These are phyloP conservation scores for Solanum hybrid DNA, from an alignment of 305 asterid species.

Conservation along the genomic window DNA sequence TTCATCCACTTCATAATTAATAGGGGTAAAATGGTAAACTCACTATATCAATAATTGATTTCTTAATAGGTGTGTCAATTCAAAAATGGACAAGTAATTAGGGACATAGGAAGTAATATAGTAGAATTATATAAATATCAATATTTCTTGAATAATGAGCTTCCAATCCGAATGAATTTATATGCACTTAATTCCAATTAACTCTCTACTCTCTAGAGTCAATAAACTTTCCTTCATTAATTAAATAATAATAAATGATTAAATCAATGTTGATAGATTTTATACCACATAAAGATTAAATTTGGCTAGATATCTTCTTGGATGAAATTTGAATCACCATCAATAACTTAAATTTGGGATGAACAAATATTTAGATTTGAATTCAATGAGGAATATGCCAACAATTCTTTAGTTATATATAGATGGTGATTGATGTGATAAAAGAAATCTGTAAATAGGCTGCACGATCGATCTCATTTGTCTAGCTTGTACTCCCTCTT, in stretches of 20 bases:
- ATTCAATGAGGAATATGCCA: not conserved
- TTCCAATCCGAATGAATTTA: not conserved
- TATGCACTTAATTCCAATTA: not conserved
- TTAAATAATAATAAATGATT: not conserved
- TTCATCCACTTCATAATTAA: too few relatives aligned
- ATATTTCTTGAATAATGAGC: not conserved
- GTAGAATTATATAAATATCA: not conserved
- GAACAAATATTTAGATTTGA: not conserved
- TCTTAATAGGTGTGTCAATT: too few relatives aligned
- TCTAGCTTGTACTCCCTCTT: not conserved
- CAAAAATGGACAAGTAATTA: too few relatives aligned
- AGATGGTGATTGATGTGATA: not conserved
- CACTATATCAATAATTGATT: too few relatives aligned
- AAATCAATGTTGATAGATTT: not conserved
- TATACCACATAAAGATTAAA: not conserved
- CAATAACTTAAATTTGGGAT: not conserved
- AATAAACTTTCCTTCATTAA: not conserved
- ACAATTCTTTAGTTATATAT: not conserved
- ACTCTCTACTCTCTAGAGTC: not conserved
- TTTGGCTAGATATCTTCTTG: not conserved
- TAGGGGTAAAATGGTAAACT: too few relatives aligned
- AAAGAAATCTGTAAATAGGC: not conserved
- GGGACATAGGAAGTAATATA: too few relatives aligned
- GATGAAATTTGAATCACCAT: not conserved
- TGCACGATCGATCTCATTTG: not conserved